Evolutionary conservation across 169 alveolate species (phyloP), one percentile per base, ranked within the genome.

Genomic region (Cryptosporidium ryanae): DNA sequence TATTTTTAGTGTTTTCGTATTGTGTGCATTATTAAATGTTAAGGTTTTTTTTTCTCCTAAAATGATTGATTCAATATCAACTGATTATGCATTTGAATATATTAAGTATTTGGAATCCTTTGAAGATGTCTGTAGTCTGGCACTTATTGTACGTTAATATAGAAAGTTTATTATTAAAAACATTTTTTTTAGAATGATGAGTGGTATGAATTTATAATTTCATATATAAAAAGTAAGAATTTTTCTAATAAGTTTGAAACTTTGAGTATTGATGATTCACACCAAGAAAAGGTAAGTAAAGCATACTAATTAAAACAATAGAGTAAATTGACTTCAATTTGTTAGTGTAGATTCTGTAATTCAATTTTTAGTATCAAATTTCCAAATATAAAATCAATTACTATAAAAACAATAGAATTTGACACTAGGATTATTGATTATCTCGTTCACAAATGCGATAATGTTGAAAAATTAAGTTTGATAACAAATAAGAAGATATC

Each of bases 111-210:
- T 18, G 18, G 64, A 38, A 34, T 76, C 70, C 27, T 5, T 38
- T 57, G 12, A 61, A 7, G 76, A 76, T 23, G 63, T 76, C 23
- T 76, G 44, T 32, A 34, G 57, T 34, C 6, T 76, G 29, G 54
- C 65, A 25, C 21, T 55, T 23, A 17, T 23, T 8, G 76, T 76
- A 76, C 34, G 59, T 57, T 2, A 0, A 27, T 8, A 67, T 7
- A 8, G 8, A 38, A 6, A 10, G 8, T 1, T 38, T 10, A 38
- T 38, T 4, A 38, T 38, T 38, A 38, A 10, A 38, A 4, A 38
- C 46, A n/a, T n/a, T n/a, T 15, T 18, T 27, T 57, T 17, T 15
- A 70, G 68, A 29, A 38, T n/a, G 27, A 43, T 43, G 15, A 13
- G 21, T 76, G 70, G 63, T 76, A 55, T 46, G 32, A 27, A 18